Conservation (phyloP, 2,329 filamentous ascomycete species). For the Cladophialophora exuberans region DNA sequence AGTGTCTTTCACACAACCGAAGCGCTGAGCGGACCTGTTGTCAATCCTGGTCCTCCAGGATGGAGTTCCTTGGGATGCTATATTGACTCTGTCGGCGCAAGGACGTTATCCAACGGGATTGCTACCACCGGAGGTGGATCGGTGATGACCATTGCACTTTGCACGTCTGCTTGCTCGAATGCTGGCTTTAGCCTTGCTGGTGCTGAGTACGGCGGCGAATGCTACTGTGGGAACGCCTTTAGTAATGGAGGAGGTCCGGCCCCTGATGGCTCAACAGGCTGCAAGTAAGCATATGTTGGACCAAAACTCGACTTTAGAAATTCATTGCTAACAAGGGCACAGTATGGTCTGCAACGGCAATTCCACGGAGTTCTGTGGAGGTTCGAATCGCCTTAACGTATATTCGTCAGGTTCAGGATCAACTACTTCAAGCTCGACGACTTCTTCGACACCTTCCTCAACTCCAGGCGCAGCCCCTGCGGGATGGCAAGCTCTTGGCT, state of each 20-base stretch:
- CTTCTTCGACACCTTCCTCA: slow-evolving; percentile 28
- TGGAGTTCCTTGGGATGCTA: slow-evolving; percentile 39
- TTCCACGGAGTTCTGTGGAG: slow-evolving; percentile 48
- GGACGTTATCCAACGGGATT: slow-evolving; percentile 27
- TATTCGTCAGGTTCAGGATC: slow-evolving; percentile 3
- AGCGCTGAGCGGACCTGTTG: slow-evolving; percentile 3
- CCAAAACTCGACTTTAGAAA: no score
- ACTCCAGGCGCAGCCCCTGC: slow-evolving; percentile 31
- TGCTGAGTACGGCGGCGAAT: slow-evolving; percentile 38
- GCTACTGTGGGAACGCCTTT: slow-evolving; percentile 39
- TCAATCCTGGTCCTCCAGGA: slow-evolving; percentile 21
- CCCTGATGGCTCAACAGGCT: slow-evolving; percentile 36
- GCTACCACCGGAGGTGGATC: slow-evolving; percentile 8
- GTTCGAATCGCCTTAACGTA: slow-evolving; percentile 24
- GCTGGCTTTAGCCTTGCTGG: slow-evolving; percentile 38
- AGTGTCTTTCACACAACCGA: slow-evolving; percentile 19
- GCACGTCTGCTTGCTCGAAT: slow-evolving; percentile 35
- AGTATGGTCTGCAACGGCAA: slow-evolving; percentile 41
- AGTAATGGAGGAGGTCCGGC: slow-evolving; percentile 32
- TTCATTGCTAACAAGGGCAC: not conserved
- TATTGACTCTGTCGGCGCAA: slow-evolving; percentile 31
- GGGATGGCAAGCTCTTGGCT: slow-evolving; percentile 36
- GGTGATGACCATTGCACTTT: slow-evolving; percentile 36
- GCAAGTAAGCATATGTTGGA: no score
- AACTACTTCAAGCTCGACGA: slow-evolving; percentile 3